A percentile compares a stretch with the other conserved stretches of the same genome.
Evolutionary conservation across 495 filamentous ascomycete species (phyloP).

Genomic region (Penicillium manginii): DNA sequence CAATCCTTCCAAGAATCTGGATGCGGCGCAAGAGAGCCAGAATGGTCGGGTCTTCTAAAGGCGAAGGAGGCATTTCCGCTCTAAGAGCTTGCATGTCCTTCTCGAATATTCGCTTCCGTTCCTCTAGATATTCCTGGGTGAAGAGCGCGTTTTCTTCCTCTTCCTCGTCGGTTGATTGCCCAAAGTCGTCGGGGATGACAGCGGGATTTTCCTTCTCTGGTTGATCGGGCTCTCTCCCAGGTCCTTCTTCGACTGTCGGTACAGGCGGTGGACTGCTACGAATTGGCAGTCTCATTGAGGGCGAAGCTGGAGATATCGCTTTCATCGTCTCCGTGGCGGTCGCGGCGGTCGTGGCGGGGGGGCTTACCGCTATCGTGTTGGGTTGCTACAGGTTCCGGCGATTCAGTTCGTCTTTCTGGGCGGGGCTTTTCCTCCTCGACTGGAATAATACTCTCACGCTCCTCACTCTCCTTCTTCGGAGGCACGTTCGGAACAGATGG

Average conservation of each 20-base stretch:
- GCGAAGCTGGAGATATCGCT: slow-evolving; percentile 11
- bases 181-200: slow-evolving; percentile 40
- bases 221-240: slow-evolving; percentile 11
- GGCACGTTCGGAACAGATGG: slow-evolving; percentile 36
- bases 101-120: slow-evolving; percentile 51
- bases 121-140: slow-evolving; percentile 55
- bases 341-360: neutral
- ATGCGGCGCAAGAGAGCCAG: slow-evolving; percentile 48
- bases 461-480: slow-evolving; percentile 43
- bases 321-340: slow-evolving; percentile 1
- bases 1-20: slow-evolving; percentile 48
- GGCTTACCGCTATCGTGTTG: slow-evolving; percentile 8
- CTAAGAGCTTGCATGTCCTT: slow-evolving; percentile 49
- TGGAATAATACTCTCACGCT: slow-evolving; percentile 42
- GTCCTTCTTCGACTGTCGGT: slow-evolving; percentile 1
- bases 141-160: slow-evolving; percentile 52
- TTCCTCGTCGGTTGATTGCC: slow-evolving; percentile 45
- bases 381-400: slow-evolving; percentile 7
- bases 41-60: slow-evolving; percentile 49
- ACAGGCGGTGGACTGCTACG: slow-evolving; percentile 17
- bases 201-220: slow-evolving; percentile 7
- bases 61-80: slow-evolving; percentile 48
- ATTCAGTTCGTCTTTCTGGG: slow-evolving; percentile 15
- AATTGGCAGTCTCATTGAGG: slow-evolving; percentile 23
- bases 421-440: slow-evolving; percentile 25